phyloP scores from a whole-genome alignment of 1,139 yeast species.

The Yamadazyma trypodendri region DNA sequence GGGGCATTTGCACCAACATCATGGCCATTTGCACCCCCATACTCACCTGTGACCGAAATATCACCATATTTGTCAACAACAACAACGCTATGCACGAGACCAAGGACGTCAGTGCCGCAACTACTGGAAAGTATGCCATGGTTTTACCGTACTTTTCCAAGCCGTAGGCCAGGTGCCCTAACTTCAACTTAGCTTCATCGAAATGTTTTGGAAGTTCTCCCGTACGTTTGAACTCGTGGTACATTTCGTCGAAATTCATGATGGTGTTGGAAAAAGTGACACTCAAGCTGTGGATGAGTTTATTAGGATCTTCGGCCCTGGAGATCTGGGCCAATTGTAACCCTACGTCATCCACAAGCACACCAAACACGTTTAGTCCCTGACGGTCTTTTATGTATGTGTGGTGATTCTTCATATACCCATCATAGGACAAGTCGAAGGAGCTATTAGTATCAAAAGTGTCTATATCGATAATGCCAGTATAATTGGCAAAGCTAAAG shows the following conservation, averaged over 20 bases:
- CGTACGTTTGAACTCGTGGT: slow-evolving; percentile 14
- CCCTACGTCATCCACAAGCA: slow-evolving; percentile 51
- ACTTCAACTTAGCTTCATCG: slow-evolving; percentile 12
- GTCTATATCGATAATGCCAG: slow-evolving; percentile 35
- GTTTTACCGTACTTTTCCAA: slow-evolving; percentile 13
- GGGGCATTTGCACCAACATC: slow-evolving; percentile 9
- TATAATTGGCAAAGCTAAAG: slow-evolving; percentile 35
- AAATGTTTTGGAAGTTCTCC: slow-evolving; percentile 15
- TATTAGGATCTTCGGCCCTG: slow-evolving; percentile 31
- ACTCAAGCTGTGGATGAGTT: slow-evolving; percentile 42
- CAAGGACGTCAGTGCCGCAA: slow-evolving; percentile 10
- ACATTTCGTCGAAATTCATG: slow-evolving; percentile 16
- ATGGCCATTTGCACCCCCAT: slow-evolving; percentile 1
- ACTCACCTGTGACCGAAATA: slow-evolving; percentile 6
- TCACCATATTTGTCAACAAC: slow-evolving; percentile 5
- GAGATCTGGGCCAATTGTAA: slow-evolving; percentile 45
- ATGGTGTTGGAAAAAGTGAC: slow-evolving; percentile 28
- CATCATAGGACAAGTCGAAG: slow-evolving; percentile 46
- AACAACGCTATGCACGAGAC: slow-evolving; percentile 11
- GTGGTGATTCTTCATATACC: slow-evolving; percentile 43
- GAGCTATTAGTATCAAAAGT: slow-evolving; percentile 42
- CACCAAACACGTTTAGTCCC: slow-evolving; percentile 49
- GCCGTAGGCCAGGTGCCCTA: slow-evolving; percentile 14
- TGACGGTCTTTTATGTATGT: slow-evolving; percentile 32
- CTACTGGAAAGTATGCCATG: slow-evolving; percentile 14